A percentile compares a stretch with the other conserved stretches of the same genome.
Evolutionary conservation across 2,329 filamentous ascomycete species (phyloP).

Genomic region (Laburnicola sp.): DNA sequence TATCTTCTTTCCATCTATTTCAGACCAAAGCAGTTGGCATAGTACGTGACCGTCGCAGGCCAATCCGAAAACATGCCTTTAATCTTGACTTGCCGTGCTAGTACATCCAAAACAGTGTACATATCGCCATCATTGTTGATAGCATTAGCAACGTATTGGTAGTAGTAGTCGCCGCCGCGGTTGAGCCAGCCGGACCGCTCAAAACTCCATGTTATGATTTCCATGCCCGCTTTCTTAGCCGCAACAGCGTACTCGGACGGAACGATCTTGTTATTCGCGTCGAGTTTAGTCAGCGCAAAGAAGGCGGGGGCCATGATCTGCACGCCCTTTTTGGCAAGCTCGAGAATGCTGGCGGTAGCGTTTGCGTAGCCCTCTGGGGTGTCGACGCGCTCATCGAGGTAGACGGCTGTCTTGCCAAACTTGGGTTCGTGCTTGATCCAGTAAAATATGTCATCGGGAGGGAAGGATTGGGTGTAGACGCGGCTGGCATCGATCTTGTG

Average conservation of each 20-base stretch:
- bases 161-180: conserved; percentile 52
- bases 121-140: conserved; percentile 65
- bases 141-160: conserved; percentile 50
- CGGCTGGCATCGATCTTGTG: conserved; percentile 45
- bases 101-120: conserved; percentile 66
- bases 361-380: conserved; percentile 54
- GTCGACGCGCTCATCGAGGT: conserved; percentile 64
- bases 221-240: conserved; percentile 63
- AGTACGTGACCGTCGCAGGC: conserved; percentile 69
- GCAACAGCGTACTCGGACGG: conserved; percentile 65
- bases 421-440: conserved; percentile 65
- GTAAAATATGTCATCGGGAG: conserved; percentile 66
- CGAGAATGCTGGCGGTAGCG: conserved; percentile 61
- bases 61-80: conserved; percentile 69
- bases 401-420: conserved; percentile 65
- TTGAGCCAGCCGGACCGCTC: conserved; percentile 66
- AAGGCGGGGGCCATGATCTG: conserved; percentile 66
- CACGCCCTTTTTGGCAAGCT: conserved; percentile 61
- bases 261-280: conserved; percentile 58
- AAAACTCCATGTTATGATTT: conserved; percentile 70
- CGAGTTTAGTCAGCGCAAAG: conserved; percentile 61
- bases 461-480: conserved; percentile 65
- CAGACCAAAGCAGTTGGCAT: conserved; percentile 68
- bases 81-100: conserved; percentile 64
- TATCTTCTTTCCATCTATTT: conserved; percentile 12